These are phyloP conservation scores for Phytophthora melonis DNA, from an alignment of 352 stramenopile genomes.

Conservation along the genomic window DNA sequence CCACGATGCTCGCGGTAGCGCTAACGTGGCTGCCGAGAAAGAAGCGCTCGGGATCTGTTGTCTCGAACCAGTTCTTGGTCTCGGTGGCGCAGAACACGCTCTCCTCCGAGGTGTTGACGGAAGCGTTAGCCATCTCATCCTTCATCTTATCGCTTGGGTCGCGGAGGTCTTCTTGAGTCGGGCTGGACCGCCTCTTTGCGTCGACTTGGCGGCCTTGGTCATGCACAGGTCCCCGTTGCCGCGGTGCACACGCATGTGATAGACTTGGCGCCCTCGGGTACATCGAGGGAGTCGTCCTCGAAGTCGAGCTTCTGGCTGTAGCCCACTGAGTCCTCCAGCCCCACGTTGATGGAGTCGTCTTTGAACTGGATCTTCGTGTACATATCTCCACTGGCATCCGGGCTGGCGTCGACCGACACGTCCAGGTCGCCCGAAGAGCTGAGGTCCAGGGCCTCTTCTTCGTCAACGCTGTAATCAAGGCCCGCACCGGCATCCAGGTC, in stretches of 20 bases:
- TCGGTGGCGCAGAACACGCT: conserved; percentile 50
- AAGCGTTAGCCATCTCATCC: conserved; percentile 13
- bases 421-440: conserved; percentile 30
- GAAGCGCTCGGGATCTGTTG: conserved; percentile 28
- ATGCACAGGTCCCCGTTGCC: conserved; percentile 63
- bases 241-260: conserved; percentile 58
- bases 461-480: conserved; percentile 40
- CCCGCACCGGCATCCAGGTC: conserved; percentile 32
- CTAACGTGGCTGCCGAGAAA: conserved; percentile 53
- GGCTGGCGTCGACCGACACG: conserved; percentile 33
- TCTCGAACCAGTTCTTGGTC: conserved; percentile 50
- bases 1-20: conserved; percentile 58
- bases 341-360: conserved; percentile 46
- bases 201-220: conserved; percentile 46
- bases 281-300: conserved; percentile 47
- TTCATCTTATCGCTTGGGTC: conserved; percentile 22
- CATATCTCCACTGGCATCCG: conserved; percentile 38
- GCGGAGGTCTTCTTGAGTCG: conserved; percentile 9
- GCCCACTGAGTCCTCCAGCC: conserved; percentile 66
- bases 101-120: too few species aligned
- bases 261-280: conserved; percentile 63
- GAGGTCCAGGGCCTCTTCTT: conserved; percentile 36
- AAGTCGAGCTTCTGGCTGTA: conserved; percentile 58
- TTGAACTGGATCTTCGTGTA: conserved; percentile 44
- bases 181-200: conserved; percentile 22